Conservation (phyloP, 495 filamentous ascomycete genomes). For the Aspergillus haitiensis region DNA sequence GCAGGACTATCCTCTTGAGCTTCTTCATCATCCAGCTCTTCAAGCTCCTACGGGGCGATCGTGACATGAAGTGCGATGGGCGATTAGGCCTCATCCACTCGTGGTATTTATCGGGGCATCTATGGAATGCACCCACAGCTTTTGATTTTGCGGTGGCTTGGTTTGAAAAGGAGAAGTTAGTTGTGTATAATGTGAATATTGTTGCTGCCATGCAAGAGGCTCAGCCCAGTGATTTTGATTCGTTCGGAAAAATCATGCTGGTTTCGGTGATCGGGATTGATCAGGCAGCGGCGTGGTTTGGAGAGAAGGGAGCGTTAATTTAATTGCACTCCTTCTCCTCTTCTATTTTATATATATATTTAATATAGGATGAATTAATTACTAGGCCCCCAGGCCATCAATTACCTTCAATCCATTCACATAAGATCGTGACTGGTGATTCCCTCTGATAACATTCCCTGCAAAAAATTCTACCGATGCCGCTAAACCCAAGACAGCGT, state of each 20-base stretch:
- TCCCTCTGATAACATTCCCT: too few relatives aligned
- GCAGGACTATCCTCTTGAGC: slow-evolving; percentile 45
- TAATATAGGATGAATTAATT: too few relatives aligned
- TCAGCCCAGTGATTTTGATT: slow-evolving; percentile 47
- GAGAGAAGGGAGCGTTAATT: slow-evolving; percentile 24
- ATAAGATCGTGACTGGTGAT: too few relatives aligned
- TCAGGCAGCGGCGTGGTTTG: slow-evolving; percentile 46
- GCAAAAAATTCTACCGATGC: too few relatives aligned
- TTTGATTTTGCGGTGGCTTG: slow-evolving; percentile 51
- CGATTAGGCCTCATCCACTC: slow-evolving; percentile 36
- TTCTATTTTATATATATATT: too few relatives aligned
- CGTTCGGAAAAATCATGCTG: slow-evolving; percentile 48
- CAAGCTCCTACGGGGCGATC: slow-evolving; percentile 34
- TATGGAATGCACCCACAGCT: slow-evolving; percentile 47
- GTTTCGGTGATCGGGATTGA: slow-evolving; percentile 45
- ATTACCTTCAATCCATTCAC: too few relatives aligned
- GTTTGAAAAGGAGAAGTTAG: slow-evolving; percentile 45
- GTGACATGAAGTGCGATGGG: slow-evolving; percentile 33
- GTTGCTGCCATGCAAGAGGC: slow-evolving; percentile 32
- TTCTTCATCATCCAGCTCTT: slow-evolving; percentile 43
- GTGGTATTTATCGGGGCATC: slow-evolving; percentile 46
- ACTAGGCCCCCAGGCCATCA: too few relatives aligned
- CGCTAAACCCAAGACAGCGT: too few relatives aligned
- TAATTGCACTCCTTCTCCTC: too few relatives aligned
- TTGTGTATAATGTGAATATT: slow-evolving; percentile 45